Evolutionary conservation across 1,284 basidiomycete species (phyloP).

Genomic region (Retiboletus flavoniger): DNA sequence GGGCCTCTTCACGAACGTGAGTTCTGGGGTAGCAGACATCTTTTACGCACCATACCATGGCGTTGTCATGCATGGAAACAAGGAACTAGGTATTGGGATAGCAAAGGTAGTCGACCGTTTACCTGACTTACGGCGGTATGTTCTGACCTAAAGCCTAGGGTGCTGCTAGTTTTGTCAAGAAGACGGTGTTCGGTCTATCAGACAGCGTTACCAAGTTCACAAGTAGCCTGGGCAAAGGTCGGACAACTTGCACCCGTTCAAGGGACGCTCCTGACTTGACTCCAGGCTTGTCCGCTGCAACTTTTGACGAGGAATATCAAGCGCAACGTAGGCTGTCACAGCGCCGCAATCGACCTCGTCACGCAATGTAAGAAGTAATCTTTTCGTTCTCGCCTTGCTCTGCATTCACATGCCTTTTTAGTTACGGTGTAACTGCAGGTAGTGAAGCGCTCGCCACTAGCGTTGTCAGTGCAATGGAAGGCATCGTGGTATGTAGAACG

Average conservation of each 20-base stretch:
- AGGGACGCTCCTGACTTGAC: constrained; percentile 3
- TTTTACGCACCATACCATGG: constrained; percentile 99
- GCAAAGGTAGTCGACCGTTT: constrained; percentile 64
- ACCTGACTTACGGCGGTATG: not conserved
- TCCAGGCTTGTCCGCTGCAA: constrained; percentile 91
- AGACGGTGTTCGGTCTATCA: constrained; percentile 95
- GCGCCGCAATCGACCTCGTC: constrained; percentile 91
- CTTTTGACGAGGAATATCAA: constrained; percentile 96
- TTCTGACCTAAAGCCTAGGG: constrained; percentile 52
- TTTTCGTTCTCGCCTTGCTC: not conserved
- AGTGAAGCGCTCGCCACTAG: constrained; percentile 94
- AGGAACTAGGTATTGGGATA: constrained; percentile 95
- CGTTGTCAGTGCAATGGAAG: constrained; percentile 94
- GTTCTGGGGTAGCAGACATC: constrained; percentile 97
- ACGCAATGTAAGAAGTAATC: constrained; percentile 75
- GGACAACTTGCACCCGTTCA: not conserved
- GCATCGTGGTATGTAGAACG: constrained; percentile 71
- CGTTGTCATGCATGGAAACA: constrained; percentile 95
- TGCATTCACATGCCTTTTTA: constrained; percentile 34
- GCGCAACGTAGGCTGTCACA: constrained; percentile 84
- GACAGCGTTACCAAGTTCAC: constrained; percentile 98
- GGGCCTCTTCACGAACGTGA: constrained; percentile 97
- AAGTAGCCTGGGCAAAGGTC: constrained; percentile 94
- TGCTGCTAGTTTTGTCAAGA: constrained; percentile 98
- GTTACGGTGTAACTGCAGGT: constrained; percentile 92